Conservation (phyloP, 352 stramenopile species). For the Phytophthora agathidicida region DNA sequence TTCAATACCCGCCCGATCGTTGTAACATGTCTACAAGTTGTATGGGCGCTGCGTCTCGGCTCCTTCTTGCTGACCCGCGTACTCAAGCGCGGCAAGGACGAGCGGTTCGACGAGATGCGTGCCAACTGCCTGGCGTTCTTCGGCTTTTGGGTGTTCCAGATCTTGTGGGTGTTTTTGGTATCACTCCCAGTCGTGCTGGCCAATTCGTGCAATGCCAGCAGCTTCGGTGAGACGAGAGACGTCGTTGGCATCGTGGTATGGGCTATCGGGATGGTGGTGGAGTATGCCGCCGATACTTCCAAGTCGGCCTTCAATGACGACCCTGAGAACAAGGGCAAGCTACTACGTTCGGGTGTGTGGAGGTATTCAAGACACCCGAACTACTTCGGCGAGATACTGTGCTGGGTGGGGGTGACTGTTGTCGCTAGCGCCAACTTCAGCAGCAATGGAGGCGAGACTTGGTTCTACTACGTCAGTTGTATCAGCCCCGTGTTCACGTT, state of each 20-base stretch:
- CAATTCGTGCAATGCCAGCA: constrained; percentile 46
- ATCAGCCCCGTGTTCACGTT: constrained; percentile 60
- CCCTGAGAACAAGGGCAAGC: constrained; percentile 51
- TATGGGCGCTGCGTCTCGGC: constrained; percentile 73
- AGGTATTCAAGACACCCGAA: constrained; percentile 92
- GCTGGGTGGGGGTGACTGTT: constrained; percentile 77
- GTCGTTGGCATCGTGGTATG: constrained; percentile 57
- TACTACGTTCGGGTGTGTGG: constrained; percentile 79
- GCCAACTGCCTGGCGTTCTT: constrained; percentile 68
- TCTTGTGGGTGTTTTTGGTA: constrained; percentile 81
- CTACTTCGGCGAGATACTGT: constrained; percentile 94
- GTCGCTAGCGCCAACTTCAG: constrained; percentile 48
- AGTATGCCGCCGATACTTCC: constrained; percentile 62
- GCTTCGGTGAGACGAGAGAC: constrained; percentile 48
- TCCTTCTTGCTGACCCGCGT: constrained; percentile 71
- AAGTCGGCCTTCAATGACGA: constrained; percentile 69
- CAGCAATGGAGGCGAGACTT: constrained; percentile 32
- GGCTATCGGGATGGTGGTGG: constrained; percentile 56
- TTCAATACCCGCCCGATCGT: constrained; percentile 58
- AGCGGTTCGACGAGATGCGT: constrained; percentile 81
- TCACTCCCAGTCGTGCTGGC: constrained; percentile 71
- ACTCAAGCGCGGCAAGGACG: constrained; percentile 72
- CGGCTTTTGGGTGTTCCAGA: constrained; percentile 84
- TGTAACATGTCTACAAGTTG: constrained; percentile 46
- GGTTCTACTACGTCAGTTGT: constrained; percentile 55